Base-by-base conservation (phyloP, 352 stramenopile species). In the Globisporangium parvum region DNA sequence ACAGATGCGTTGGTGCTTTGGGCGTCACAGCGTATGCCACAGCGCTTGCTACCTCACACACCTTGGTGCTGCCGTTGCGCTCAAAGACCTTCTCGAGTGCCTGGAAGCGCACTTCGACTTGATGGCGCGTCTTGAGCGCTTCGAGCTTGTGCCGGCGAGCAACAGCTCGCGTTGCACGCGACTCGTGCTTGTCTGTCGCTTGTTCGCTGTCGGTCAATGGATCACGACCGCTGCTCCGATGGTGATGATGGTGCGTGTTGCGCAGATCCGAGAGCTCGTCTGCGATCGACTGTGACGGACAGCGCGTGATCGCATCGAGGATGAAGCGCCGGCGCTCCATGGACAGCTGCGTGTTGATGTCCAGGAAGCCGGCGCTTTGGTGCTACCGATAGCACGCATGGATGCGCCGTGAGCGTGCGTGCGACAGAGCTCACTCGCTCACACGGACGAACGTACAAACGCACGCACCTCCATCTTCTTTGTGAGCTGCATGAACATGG, bases 331-430 rank as follows among this genome's bases (percentile, higher is more conserved):
- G 51, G 11, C 81, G 69, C 55, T 91, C 81, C 73, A 89, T 88
- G 0, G 78, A 89, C 6, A 91, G 51, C 41, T 91, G 81, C 8
- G 81, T 89, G 46, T 89, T 89, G 58, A 88, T 87, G 12, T 86
- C 78, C 12, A 91, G 60, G 31, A 87, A 87, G 0, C 81, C 78
- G 28, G 70, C 67, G 52, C 75, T 88, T 55, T 91, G 81, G 20
- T 85, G 75, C 80, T 88, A 47, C 9, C 28, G 4, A 3, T 8
- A 33, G 4, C 28, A 8, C 28, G 9, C 28, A 33, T 33, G 23
- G 12, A 45, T 40, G 67, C 15, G 28, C 18, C n/a, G 48, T 60
- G 23, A 57, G 20, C 15, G 14, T 4, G 5, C n/a, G 10, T n/a
- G n/a, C n/a, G n/a, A n/a, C n/a, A n/a, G n/a, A n/a, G n/a, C n/a